Evolutionary conservation across 495 filamentous ascomycete species (phyloP), one percentile per base, ranked within the genome.

Genomic region (Aspergillus carlsbadensis): DNA sequence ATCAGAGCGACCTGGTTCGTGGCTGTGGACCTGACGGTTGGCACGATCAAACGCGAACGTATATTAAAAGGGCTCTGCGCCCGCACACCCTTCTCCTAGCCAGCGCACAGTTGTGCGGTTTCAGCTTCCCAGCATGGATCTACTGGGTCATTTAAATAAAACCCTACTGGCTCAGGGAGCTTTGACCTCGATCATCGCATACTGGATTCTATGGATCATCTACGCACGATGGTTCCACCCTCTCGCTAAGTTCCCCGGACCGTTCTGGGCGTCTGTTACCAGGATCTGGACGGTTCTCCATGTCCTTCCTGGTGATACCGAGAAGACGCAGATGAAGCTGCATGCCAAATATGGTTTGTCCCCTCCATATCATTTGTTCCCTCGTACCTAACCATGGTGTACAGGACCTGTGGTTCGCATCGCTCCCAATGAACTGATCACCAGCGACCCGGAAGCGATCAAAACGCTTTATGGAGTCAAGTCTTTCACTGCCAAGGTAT

Each of bases 381-480:
- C 34, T 10, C 13, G 7, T 10, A 11, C 36, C 21, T 8, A 10
- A 44, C 33, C 15, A 41, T 41, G 17, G 3, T 2, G 15, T 42
- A 0, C 34, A 65, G 59, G 63, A 10, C 59, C 56, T 17, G 33
- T 59, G 52, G 61, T 69, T n/a, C 60, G 68, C 21, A 66, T 69
- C 47, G 68, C 66, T 2, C 66, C 68, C 24, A 65, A 73, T 58
- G 62, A 69, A 41, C 52, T 70, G 35, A 55, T 63, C 0, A 59
- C 65, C 34, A 61, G 54, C 6, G 64, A 69, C 45, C 66, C 66
- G 0, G 49, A 56, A 15, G 64, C 66, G 5, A 53, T 70, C 24
- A 65, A 60, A 14, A 60, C 57, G 13, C 67, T 73, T 6, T 73
- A 71, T 40, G 66, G 68, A 10, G 42, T 53, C 29, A 73, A 68